Percentiles rank a stretch among this genome's conserved stretches.
phyloP scores from a whole-genome alignment of 768 basidiomycete genomes.

The Clathrus columnatus region DNA sequence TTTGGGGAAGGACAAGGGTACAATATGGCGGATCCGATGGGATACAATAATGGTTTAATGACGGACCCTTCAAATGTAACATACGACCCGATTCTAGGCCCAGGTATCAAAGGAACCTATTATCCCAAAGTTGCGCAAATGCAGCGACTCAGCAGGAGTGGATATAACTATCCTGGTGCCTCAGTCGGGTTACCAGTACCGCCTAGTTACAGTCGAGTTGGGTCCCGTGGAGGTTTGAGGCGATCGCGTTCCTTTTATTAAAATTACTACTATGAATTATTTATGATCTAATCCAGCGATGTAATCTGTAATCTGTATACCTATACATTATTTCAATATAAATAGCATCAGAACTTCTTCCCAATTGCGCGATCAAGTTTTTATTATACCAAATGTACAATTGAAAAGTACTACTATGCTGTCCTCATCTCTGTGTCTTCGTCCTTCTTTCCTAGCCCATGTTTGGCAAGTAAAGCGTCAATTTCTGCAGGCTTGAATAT shows the following conservation, averaged over 20 bases:
- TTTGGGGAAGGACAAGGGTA: too few relatives aligned
- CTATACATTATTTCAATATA: not conserved
- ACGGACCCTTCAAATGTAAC: not conserved
- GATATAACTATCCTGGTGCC: not conserved
- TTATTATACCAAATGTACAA: not conserved
- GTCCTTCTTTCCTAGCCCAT: slow-evolving; percentile 82
- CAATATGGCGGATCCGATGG: too few relatives aligned
- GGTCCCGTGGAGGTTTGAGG: not conserved
- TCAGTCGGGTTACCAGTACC: not conserved
- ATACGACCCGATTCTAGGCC: slow-evolving; percentile 5
- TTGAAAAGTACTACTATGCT: slow-evolving; percentile 18
- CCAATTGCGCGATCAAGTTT: too few relatives aligned
- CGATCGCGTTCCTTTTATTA: not conserved
- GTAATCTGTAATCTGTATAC: not conserved
- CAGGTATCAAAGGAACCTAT: slow-evolving; percentile 7
- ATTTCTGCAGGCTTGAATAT: slow-evolving; percentile 87
- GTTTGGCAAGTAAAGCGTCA: slow-evolving; percentile 67
- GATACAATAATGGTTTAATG: too few relatives aligned
- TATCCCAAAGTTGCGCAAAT: not conserved
- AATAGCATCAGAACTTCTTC: not conserved
- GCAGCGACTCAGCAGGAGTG: not conserved
- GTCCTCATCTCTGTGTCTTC: slow-evolving; percentile 76
- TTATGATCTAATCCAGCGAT: not conserved
- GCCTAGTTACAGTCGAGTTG: not conserved
- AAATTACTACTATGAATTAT: not conserved